Evolutionary conservation across 345 rosid genomes (phyloP), one percentile per base, ranked within the genome.

Genomic region (Melastoma malabathricum): DNA sequence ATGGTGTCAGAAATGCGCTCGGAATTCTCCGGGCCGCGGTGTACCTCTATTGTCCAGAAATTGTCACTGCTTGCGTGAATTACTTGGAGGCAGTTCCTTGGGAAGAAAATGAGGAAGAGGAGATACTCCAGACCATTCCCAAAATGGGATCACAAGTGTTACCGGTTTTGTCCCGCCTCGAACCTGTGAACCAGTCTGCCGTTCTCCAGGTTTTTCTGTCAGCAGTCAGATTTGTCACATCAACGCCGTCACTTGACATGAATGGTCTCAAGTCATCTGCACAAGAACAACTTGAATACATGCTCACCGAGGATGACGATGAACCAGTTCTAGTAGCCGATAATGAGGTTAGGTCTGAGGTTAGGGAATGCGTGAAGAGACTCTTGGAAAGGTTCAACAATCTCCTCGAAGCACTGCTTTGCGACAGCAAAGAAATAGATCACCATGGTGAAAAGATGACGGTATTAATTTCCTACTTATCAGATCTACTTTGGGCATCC

Each of bases 81-180:
- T 90, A 86, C 73, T 63, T 90, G 76, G 96, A 86, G 79, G 95
- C 98, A 52, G 85, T 90, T 55, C 93, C 96, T 6, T 90, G 98
- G 98, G 95, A 86, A 68, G 95, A 86, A 66, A 71, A 72, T 5
- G 96, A 86, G 70, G 96, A 90, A 68, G 96, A 90, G 43, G 95
- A 82, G 60, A 90, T 84, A 64, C 54, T 90, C 43, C 63, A 64
- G 73, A 77, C 74, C 48, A 64, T 84, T 61, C 94, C 94, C 0
- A 59, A 58, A 10, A 58, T 86, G 61, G 98, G 96, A 59, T 41
- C 67, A 47, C 68, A 78, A 68, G 96, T 75, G 39, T 74, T 77
- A 47, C 76, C 77, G 6, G 61, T 82, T 73, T 85, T 90, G 55
- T 79, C 89, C 52, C 98, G 94, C 52, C 75, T 86, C 44, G 84